phyloP scores from a whole-genome alignment of 768 basidiomycete genomes.

The Trametes gibbosa region DNA sequence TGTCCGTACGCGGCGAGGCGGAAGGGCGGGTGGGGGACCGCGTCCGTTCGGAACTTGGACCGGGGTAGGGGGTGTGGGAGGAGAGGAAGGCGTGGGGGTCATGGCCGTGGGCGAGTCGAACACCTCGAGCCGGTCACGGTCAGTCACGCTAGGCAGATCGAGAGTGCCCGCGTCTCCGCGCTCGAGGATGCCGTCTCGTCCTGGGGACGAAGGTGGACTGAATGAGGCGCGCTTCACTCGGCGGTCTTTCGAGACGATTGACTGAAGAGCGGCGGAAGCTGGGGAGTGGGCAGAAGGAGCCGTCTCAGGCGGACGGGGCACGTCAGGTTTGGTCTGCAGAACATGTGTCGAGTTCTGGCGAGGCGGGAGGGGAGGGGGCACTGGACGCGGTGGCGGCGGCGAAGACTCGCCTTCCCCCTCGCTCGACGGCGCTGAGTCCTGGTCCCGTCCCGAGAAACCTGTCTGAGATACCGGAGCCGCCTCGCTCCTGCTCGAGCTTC shows the following conservation, averaged over 20 bases:
- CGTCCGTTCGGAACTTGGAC: constrained; percentile 1
- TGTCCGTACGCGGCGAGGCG: constrained; percentile 19
- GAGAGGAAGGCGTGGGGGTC: constrained; percentile 14
- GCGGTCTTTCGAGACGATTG: constrained; percentile 46
- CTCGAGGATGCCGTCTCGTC: constrained; percentile 2
- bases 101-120: constrained; percentile 5
- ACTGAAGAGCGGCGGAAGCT: constrained; percentile 56
- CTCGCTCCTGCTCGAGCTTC: constrained; percentile 3
- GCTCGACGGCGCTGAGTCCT: constrained; percentile 13
- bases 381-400: constrained; percentile 18
- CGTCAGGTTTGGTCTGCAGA: constrained; percentile 31
- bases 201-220: constrained; percentile 19
- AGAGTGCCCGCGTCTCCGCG: background rate
- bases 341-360: constrained; percentile 35
- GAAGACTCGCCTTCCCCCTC: background rate
- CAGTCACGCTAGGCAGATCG: background rate
- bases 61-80: constrained; percentile 1
- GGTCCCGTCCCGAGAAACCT: constrained; percentile 22
- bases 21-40: constrained; percentile 22
- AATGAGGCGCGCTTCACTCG: constrained; percentile 27
- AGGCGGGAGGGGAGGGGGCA: constrained; percentile 48
- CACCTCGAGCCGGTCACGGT: background rate
- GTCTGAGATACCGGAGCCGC: constrained; percentile 21
- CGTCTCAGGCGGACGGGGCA: constrained; percentile 13
- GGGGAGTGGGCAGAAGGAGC: constrained; percentile 26